Conservation (phyloP, 2,329 filamentous ascomycete genomes). For the Neoscytalidium dimidiatum region DNA sequence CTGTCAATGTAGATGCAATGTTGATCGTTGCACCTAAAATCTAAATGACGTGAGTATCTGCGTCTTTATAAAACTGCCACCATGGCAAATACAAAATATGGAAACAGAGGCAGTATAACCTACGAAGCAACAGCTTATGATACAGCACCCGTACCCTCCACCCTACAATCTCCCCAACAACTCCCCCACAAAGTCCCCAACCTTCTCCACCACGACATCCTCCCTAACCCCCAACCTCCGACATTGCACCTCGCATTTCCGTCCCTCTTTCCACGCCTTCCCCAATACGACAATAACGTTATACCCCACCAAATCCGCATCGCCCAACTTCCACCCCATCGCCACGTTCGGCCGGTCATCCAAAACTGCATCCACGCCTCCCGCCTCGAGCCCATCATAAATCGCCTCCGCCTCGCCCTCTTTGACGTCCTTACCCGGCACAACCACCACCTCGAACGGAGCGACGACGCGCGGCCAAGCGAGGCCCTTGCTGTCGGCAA, state of each 20-base stretch:
- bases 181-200: constrained; percentile 50
- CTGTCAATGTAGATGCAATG: too few relatives aligned
- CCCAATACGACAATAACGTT: constrained; percentile 82
- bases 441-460: constrained; percentile 75
- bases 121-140: too few relatives aligned
- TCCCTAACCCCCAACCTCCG: constrained; percentile 65
- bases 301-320: constrained; percentile 88
- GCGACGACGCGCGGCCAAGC: constrained; percentile 88
- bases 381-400: constrained; percentile 60
- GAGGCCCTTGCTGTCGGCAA: constrained; percentile 68
- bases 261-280: constrained; percentile 34
- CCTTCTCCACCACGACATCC: constrained; percentile 54
- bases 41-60: too few relatives aligned
- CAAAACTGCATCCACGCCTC: constrained; percentile 31
- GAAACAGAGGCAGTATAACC: too few relatives aligned
- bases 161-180: constrained; percentile 56
- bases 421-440: constrained; percentile 52
- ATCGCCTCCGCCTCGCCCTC: constrained; percentile 57
- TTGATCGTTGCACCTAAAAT: too few relatives aligned
- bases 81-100: too few relatives aligned
- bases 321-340: constrained; percentile 82
- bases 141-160: too few relatives aligned
- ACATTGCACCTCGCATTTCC: constrained; percentile 74
- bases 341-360: constrained; percentile 53
- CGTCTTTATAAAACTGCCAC: too few relatives aligned